phyloP scores from a whole-genome alignment of 768 basidiomycete species.

The Gloeopeniophorella convolvens region DNA sequence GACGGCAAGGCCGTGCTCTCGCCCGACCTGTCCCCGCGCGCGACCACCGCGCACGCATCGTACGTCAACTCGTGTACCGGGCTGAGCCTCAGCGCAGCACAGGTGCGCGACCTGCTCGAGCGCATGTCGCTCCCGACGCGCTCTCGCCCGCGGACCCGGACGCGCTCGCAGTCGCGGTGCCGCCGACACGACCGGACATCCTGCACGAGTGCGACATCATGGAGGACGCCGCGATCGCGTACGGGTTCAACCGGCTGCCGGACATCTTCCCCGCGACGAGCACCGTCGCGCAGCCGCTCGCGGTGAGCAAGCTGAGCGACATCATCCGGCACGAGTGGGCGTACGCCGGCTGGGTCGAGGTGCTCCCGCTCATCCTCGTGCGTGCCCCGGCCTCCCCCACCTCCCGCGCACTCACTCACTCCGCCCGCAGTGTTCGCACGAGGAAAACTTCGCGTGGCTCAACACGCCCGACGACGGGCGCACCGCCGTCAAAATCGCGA shows the following conservation, averaged over 20 bases:
- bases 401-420: background rate
- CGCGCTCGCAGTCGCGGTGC: slow-evolving; percentile 68
- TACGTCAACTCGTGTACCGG: slow-evolving; percentile 97
- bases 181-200: slow-evolving; percentile 96
- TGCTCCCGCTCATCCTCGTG: slow-evolving; percentile 88
- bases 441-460: slow-evolving; percentile 94
- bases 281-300: slow-evolving; percentile 89
- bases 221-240: slow-evolving; percentile 97
- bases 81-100: slow-evolving; percentile 55
- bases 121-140: slow-evolving; percentile 73
- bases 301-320: slow-evolving; percentile 85
- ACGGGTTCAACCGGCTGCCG: slow-evolving; percentile 95
- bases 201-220: slow-evolving; percentile 97
- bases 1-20: slow-evolving; percentile 71
- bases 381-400: slow-evolving; percentile 23
- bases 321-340: slow-evolving; percentile 88
- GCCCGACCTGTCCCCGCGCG: slow-evolving; percentile 72
- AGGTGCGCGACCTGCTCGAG: slow-evolving; percentile 66
- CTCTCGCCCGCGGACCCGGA: slow-evolving; percentile 53
- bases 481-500: slow-evolving; percentile 84
- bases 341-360: slow-evolving; percentile 93
- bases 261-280: slow-evolving; percentile 88
- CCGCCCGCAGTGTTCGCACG: slow-evolving; percentile 79
- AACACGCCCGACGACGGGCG: slow-evolving; percentile 80
- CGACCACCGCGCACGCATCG: slow-evolving; percentile 69